phyloP scores from a whole-genome alignment of 345 rosid species.

The Brassica rapa region DNA sequence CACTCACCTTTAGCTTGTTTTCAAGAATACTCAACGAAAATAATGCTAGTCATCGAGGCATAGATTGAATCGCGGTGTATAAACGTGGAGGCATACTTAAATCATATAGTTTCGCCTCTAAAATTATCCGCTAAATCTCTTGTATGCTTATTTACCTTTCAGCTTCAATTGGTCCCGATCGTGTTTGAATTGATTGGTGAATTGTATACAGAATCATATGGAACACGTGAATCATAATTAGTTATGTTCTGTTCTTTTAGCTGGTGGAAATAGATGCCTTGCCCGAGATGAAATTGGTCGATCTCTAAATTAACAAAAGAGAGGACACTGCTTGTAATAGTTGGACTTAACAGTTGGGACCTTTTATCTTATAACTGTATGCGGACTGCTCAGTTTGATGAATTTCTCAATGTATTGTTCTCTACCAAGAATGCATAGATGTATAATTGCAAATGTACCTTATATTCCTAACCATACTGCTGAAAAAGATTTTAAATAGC shows the following conservation, averaged over 20 bases:
- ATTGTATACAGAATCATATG: neutral
- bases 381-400: neutral
- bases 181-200: neutral
- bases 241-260: neutral
- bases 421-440: neutral
- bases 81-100: constrained; percentile 43
- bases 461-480: neutral
- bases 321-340: neutral
- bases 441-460: neutral
- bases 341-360: neutral
- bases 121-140: constrained; percentile 40
- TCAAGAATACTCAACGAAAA: constrained; percentile 37
- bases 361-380: neutral
- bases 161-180: neutral
- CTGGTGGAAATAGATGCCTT: neutral
- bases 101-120: constrained; percentile 39
- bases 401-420: neutral
- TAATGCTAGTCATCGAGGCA: constrained; percentile 45
- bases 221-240: neutral
- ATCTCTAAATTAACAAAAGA: neutral
- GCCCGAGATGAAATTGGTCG: neutral
- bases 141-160: neutral
- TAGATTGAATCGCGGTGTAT: constrained; percentile 36
- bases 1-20: constrained; percentile 47
- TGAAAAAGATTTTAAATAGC: neutral